phyloP scores from a whole-genome alignment of 2,329 filamentous ascomycete species.

The Penicillium sp. region DNA sequence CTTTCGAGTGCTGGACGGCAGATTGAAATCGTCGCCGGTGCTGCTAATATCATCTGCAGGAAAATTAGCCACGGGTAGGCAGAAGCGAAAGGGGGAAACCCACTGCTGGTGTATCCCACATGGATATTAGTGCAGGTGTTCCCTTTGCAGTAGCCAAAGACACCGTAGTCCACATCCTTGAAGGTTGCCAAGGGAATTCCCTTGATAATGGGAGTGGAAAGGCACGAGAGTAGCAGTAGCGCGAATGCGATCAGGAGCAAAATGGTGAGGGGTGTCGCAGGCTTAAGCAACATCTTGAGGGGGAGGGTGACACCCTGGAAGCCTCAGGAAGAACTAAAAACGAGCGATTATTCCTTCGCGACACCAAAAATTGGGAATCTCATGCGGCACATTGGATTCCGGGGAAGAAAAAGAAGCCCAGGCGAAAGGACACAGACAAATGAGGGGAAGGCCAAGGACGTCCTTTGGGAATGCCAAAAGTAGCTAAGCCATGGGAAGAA shows the following conservation, averaged over 20 bases:
- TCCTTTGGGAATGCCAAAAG: conserved; percentile 3
- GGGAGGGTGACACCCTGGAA: conserved; percentile 3
- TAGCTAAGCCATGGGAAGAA: conserved; percentile 1
- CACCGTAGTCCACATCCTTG: conserved; percentile 78
- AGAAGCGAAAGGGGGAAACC: conserved; percentile 37
- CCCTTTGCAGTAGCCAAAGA: conserved; percentile 82
- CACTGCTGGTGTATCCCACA: conserved; percentile 85
- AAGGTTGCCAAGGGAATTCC: conserved; percentile 80
- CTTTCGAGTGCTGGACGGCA: conserved; percentile 65
- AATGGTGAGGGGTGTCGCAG: conserved; percentile 86
- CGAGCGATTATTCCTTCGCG: neutral
- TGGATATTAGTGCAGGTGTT: conserved; percentile 68
- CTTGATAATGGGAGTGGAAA: conserved; percentile 90
- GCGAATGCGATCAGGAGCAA: conserved; percentile 83
- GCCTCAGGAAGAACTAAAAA: neutral
- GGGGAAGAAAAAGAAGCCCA: neutral
- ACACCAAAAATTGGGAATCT: neutral
- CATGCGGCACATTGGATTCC: conserved; percentile 1
- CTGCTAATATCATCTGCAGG: conserved; percentile 38
- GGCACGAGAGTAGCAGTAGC: conserved; percentile 78
- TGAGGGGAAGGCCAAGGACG: conserved; percentile 6
- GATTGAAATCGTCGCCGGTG: conserved; percentile 57
- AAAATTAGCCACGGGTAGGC: conserved; percentile 13
- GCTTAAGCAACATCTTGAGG: conserved; percentile 70
- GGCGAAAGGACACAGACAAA: neutral